Percentiles rank a stretch among this genome's conserved stretches.
phyloP scores from a whole-genome alignment of 345 rosid species.

The Lepidium sativum region DNA sequence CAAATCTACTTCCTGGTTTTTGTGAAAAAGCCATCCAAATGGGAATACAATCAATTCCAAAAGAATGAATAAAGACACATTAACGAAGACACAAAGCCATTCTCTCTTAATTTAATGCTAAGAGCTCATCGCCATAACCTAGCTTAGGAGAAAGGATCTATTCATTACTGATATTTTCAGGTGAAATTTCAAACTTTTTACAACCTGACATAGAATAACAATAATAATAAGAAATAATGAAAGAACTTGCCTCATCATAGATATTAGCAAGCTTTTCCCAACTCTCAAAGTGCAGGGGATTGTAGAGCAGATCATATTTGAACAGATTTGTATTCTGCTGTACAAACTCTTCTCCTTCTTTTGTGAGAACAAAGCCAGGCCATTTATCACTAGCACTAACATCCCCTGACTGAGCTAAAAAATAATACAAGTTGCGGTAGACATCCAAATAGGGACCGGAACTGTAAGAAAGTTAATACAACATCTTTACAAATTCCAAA shows the following conservation, averaged over 20 bases:
- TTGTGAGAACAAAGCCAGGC: conserved; percentile 97
- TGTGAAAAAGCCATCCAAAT: conserved; percentile 19
- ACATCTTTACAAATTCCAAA: conserved; percentile 12
- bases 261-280: conserved; percentile 92
- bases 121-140: background rate
- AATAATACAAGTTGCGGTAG: conserved; percentile 76
- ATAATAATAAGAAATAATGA: conserved; percentile 5
- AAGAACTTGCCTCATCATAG: conserved; percentile 77
- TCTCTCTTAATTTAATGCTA: background rate
- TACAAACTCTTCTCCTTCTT: conserved; percentile 97
- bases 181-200: background rate
- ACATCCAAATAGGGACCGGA: conserved; percentile 76
- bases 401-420: conserved; percentile 86
- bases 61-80: background rate
- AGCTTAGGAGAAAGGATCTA: background rate
- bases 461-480: conserved; percentile 46
- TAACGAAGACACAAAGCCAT: conserved; percentile 7
- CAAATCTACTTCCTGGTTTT: conserved; percentile 88
- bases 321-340: conserved; percentile 84
- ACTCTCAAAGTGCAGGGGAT: conserved; percentile 86
- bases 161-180: conserved; percentile 15
- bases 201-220: conserved; percentile 4
- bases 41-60: conserved; percentile 11
- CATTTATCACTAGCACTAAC: conserved; percentile 93
- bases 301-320: conserved; percentile 80